These are phyloP conservation scores for Dioszegia aurantiaca DNA, from an alignment of 768 basidiomycete species.

Conservation along the genomic window DNA sequence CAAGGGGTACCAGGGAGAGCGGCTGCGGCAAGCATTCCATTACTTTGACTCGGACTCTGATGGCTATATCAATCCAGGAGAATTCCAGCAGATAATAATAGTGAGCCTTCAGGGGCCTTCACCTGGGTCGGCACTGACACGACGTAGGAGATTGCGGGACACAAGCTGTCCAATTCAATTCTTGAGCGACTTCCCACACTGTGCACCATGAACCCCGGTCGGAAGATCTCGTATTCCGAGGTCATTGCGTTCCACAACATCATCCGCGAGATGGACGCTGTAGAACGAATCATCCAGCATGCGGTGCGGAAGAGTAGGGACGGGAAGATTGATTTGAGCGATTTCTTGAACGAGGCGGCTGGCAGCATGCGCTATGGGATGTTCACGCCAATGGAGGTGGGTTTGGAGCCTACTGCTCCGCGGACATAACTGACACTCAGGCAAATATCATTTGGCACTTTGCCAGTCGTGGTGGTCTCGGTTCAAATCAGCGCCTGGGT, in stretches of 20 bases:
- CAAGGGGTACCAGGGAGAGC: constrained; percentile 97
- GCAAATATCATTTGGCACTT: constrained; percentile 91
- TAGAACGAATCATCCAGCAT: constrained; percentile 87
- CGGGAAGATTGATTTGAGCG: constrained; percentile 90
- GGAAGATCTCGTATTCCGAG: constrained; percentile 92
- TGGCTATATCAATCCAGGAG: constrained; percentile 87
- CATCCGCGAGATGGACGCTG: constrained; percentile 87
- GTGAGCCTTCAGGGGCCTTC: constrained; percentile 46
- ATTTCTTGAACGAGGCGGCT: constrained; percentile 86
- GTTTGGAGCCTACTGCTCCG: not conserved
- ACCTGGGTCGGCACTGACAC: constrained; percentile 44
- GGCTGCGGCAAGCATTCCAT: constrained; percentile 92
- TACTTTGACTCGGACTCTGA: constrained; percentile 84
- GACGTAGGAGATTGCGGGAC: constrained; percentile 78
- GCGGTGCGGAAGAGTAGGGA: constrained; percentile 87
- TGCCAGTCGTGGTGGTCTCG: constrained; percentile 71
- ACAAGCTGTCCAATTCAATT: constrained; percentile 92
- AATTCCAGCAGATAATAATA: constrained; percentile 92
- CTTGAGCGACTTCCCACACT: constrained; percentile 89
- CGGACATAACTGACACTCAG: constrained; percentile 8
- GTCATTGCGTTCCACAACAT: constrained; percentile 94
- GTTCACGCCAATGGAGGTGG: constrained; percentile 97
- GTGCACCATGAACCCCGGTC: constrained; percentile 81
- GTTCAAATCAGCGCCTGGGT: constrained; percentile 64
- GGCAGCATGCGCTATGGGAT: constrained; percentile 85